Base-by-base conservation (phyloP, 1,284 basidiomycete genomes). In the Retiboletus flavoniger region DNA sequence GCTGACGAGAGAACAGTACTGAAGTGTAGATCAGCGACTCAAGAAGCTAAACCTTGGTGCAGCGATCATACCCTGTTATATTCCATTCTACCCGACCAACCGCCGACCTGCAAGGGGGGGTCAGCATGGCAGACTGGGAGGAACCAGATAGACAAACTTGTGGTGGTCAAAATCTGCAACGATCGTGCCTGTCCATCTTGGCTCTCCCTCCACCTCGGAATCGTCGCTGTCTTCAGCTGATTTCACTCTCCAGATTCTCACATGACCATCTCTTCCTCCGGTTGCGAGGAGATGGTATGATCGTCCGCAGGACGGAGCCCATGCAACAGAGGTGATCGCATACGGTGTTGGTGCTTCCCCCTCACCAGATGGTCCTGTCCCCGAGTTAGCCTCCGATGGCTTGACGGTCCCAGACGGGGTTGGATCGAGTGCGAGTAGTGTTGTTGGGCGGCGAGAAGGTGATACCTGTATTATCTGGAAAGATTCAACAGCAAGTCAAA, bases 271-370 rank as follows among this genome's bases (percentile, higher is more conserved):
- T 38, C 93, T 78, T 36, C 85, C 79, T 7, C 93, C 95, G 0
- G 93, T 91, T 3, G 95, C 95, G 58, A 97, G 78, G 43, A 96
- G 84, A 65, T 97, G 95, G 71, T 94, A 95, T 1, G 90, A 91
- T 21, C 93, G 80, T 1, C 95, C 95, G 61, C 92, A 95, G 0
- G 87, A 88, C 1, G 95, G 91, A 2, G 95, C 93, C 93, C 94
- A 98, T 5, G 92, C 79, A 40, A 97, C 81, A 26, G 85, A 85
- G 0, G 88, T 90, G 50, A 95, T 81, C 2, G 93, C 81, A 50
- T 76, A 83, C 3, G 78, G 69, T 5, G 76, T 74, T 5, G 75
- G 68, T 11, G 57, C 57, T 36, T 76, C 72, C n/a, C 71, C 63
- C 29, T 73, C 58, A 41, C 57, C 39, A 21, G 65, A 55, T 8